Conservation (phyloP, 257 asterid species). For the Schizonepeta tenuifolia region DNA sequence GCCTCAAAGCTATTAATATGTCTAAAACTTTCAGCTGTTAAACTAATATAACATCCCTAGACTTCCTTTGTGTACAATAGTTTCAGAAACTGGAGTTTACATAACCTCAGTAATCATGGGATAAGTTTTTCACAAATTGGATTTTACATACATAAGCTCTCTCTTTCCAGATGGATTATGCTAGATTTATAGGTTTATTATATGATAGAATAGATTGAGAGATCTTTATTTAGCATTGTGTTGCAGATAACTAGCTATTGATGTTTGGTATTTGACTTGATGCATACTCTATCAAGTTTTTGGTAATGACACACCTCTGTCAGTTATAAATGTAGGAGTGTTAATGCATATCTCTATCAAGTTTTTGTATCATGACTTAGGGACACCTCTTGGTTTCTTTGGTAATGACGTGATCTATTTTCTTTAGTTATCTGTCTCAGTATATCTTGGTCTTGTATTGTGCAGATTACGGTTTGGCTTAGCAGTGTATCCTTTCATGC, state of each 20-base stretch:
- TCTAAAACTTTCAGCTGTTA: not conserved
- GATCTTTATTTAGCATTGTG: slow-evolving; percentile 10
- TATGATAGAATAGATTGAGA: not conserved
- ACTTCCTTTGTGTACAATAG: not conserved
- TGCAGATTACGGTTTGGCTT: slow-evolving; percentile 88
- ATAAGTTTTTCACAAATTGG: too few relatives aligned
- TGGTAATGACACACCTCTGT: not conserved
- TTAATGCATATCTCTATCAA: not conserved
- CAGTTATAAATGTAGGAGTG: not conserved
- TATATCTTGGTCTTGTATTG: slow-evolving; percentile 28
- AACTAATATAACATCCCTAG: not conserved
- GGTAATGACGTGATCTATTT: not conserved
- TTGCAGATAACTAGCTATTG: not conserved
- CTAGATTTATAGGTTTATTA: not conserved
- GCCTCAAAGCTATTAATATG: not conserved
- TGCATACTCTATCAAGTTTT: not conserved
- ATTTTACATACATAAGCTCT: not conserved
- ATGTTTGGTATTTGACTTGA: not conserved
- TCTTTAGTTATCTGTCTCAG: slow-evolving; percentile 19
- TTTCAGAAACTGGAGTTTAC: not conserved
- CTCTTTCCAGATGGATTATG: not conserved
- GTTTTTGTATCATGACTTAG: not conserved
- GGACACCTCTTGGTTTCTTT: slow-evolving; percentile 7
- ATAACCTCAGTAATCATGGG: not conserved
- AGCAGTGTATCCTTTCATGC: slow-evolving; percentile 85